Percentiles rank a stretch among this genome's conserved stretches.
These are phyloP conservation scores for Eucalyptus caleyi DNA, from an alignment of 345 rosid species.

Conservation along the genomic window DNA sequence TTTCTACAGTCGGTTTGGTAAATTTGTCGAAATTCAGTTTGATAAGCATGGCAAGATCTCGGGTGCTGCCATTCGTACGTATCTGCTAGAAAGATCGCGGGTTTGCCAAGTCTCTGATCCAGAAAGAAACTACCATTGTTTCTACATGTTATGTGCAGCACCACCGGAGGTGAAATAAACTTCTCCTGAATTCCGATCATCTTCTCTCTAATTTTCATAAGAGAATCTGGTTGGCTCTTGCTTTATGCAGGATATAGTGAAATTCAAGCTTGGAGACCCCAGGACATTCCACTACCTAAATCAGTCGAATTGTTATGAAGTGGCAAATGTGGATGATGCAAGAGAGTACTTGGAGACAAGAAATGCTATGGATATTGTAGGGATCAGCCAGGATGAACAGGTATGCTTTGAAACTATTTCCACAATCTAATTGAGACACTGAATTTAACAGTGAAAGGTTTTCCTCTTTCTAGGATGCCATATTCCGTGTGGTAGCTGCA, in stretches of 20 bases:
- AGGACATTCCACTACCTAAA: constrained; percentile 78
- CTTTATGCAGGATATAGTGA: constrained; percentile 55
- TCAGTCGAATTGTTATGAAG: constrained; percentile 66
- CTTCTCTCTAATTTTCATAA: not conserved
- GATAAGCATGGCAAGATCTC: constrained; percentile 77
- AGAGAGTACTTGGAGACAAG: constrained; percentile 94
- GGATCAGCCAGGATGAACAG: constrained; percentile 97
- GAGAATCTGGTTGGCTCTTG: constrained; percentile 12
- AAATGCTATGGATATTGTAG: constrained; percentile 97
- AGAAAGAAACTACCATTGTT: constrained; percentile 97
- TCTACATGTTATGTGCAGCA: constrained; percentile 94
- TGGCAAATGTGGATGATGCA: constrained; percentile 84
- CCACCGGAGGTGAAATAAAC: constrained; percentile 64
- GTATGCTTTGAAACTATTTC: constrained; percentile 17
- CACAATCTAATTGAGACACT: constrained; percentile 9
- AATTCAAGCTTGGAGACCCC: constrained; percentile 64
- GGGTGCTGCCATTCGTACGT: constrained; percentile 80
- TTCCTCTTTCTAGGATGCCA: constrained; percentile 74
- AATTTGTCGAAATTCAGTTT: constrained; percentile 87
- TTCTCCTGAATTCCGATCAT: not conserved
- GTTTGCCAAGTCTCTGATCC: constrained; percentile 98
- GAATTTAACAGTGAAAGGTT: constrained; percentile 12
- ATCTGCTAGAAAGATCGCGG: constrained; percentile 92
- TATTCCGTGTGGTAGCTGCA: constrained; percentile 94
- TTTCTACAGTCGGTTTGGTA: constrained; percentile 60